phyloP scores from a whole-genome alignment of 352 stramenopile genomes.

The Detonula confervacea region DNA sequence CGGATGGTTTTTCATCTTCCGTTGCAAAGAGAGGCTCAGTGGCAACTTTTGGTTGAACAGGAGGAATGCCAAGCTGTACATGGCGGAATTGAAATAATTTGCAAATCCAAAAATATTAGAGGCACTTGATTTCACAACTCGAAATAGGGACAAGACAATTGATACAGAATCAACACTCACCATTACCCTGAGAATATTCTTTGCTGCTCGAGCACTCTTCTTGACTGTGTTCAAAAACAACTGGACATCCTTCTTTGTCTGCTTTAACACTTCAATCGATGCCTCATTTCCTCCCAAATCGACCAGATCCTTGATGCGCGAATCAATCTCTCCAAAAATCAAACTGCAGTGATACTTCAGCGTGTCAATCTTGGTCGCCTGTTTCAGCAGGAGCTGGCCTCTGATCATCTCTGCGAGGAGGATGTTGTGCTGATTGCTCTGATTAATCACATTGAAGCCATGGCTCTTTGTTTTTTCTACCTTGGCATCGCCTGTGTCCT shows the following conservation, averaged over 20 bases:
- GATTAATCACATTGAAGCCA: conserved; percentile 68
- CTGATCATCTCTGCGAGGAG: conserved; percentile 76
- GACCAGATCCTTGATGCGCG: conserved; percentile 26
- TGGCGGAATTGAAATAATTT: no score
- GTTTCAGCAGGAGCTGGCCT: conserved; percentile 43
- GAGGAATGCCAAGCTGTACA: conserved; percentile 52
- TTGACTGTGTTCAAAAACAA: conserved; percentile 54
- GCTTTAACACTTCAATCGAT: conserved; percentile 40
- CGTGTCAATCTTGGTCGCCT: conserved; percentile 22
- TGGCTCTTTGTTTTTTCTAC: conserved; percentile 21
- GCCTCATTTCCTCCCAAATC: conserved; percentile 28
- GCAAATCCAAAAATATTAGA: no score
- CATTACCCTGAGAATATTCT: conserved; percentile 83
- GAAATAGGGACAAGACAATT: no score
- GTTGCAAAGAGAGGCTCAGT: conserved; percentile 48
- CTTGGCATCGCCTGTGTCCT: conserved; percentile 3
- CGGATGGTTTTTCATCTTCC: conserved; percentile 42
- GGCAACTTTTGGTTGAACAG: conserved; percentile 45
- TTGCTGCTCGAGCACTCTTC: conserved; percentile 44
- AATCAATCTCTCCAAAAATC: conserved; percentile 47
- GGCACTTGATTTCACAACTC: no score
- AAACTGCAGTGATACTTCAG: conserved; percentile 31
- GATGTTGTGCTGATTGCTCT: conserved; percentile 61
- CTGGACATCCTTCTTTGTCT: conserved; percentile 66
- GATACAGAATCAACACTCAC: conserved; percentile 57